These are phyloP conservation scores for Scheffersomyces segobiensis DNA, from an alignment of 1,139 yeast species.

Conservation along the genomic window DNA sequence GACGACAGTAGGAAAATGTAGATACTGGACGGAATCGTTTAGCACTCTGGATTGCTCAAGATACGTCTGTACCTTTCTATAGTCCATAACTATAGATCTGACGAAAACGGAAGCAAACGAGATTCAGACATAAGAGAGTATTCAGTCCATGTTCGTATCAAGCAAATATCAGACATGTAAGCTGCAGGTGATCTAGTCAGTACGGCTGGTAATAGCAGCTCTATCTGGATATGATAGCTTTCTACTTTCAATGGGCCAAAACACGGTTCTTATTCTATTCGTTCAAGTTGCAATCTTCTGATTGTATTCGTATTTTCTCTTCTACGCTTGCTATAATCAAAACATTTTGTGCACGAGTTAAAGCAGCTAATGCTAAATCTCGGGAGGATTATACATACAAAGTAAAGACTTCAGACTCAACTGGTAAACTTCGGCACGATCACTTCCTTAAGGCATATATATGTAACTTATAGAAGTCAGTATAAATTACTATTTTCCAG, in stretches of 20 bases:
- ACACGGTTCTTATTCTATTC: background rate
- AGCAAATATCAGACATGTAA: too few species aligned
- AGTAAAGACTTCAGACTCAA: background rate
- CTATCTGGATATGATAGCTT: too few species aligned
- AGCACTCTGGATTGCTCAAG: too few species aligned
- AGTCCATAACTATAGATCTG: background rate
- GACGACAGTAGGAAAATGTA: background rate
- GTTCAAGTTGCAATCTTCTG: background rate
- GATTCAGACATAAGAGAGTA: background rate
- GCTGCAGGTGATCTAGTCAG: background rate
- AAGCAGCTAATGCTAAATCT: background rate
- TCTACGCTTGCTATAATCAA: background rate
- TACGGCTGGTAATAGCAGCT: background rate
- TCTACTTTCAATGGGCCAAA: background rate
- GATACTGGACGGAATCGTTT: background rate
- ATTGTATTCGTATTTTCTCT: background rate
- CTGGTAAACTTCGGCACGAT: too few species aligned
- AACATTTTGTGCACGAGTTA: background rate
- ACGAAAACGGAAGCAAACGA: background rate
- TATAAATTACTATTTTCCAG: background rate
- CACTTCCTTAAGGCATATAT: background rate
- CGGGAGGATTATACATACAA: background rate
- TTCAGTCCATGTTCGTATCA: background rate
- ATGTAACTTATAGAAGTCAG: background rate
- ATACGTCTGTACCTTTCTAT: too few species aligned